phyloP scores from a whole-genome alignment of 2,329 filamentous ascomycete genomes.

The Septoria petroselini region DNA sequence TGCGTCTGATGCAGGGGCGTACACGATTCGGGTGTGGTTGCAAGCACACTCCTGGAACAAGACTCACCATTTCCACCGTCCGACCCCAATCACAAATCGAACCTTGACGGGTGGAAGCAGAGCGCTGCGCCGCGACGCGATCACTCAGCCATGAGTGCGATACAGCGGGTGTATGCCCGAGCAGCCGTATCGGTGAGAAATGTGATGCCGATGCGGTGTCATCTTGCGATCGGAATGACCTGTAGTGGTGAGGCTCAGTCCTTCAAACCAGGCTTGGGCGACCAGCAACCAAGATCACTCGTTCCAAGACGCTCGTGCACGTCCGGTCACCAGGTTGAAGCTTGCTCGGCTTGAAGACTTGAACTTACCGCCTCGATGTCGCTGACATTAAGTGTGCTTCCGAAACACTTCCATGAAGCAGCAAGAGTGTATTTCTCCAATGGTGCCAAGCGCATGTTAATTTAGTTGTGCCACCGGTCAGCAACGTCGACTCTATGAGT shows the following conservation, averaged over 20 bases:
- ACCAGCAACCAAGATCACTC: slow-evolving; percentile 2
- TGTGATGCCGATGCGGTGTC: background rate
- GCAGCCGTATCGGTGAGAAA: background rate
- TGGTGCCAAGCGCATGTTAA: no score
- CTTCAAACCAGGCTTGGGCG: background rate
- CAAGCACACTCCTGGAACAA: slow-evolving; percentile 12
- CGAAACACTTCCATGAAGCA: no score
- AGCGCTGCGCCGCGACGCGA: slow-evolving; percentile 10
- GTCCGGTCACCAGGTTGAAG: background rate
- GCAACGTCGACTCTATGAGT: no score
- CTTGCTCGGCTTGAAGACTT: background rate
- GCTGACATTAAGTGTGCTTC: no score
- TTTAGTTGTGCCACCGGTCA: no score
- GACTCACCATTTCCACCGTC: slow-evolving; percentile 5
- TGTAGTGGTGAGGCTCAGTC: background rate
- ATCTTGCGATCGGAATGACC: background rate
- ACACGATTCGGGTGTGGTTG: slow-evolving; percentile 7
- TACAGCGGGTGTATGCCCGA: background rate
- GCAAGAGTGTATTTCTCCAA: no score
- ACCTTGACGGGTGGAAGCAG: slow-evolving; percentile 17
- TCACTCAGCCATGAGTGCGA: slow-evolving; percentile 3
- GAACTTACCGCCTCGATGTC: background rate
- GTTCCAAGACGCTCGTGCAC: slow-evolving; percentile 2
- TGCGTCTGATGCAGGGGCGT: slow-evolving; percentile 1
- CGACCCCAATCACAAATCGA: slow-evolving; percentile 5